Base-by-base conservation (phyloP, 495 filamentous ascomycete species). In the Parmelia sp. region DNA sequence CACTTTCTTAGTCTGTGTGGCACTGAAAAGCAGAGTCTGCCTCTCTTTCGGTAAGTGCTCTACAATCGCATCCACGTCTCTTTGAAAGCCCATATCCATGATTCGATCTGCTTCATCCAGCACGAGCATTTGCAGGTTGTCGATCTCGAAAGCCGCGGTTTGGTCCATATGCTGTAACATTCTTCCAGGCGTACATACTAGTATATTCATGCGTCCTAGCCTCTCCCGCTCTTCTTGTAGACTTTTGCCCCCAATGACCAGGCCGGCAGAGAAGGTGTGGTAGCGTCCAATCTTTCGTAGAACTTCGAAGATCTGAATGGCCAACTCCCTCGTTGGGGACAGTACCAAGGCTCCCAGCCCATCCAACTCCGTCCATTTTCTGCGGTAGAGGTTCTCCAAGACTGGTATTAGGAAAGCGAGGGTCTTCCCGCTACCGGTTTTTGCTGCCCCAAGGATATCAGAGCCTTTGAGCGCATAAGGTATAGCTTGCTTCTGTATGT, bases 111-210 rank as follows among this genome's bases (percentile, higher is more conserved):
- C 94, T 72, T 99, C 94, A 69, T 99, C 94, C 65, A 99, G 80
- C 7, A 97, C 94, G 36, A 99, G 80, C 73, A 97, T 89, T 74
- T 95, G 89, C 59, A 99, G 71, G 74, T 94, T 96, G 68, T 90
- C 87, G 45, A 94, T 88, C 60, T 95, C 91, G 69, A 99, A 90
- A 39, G 86, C 84, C 9, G 91, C 89, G 0, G 94, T 97, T 77
- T 97, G 92, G 72, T 96, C 92, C 73, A 99, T 78, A 75, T 99
- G 94, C 74, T 99, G 95, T 57, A 97, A 75, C 82, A 99, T 93
- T 10, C 94, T 83, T 14, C 94, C 94, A 0, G 94, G 94, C 4
- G 94, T 99, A 71, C 93, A 96, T 4, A 99, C 92, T 17, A 99
- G 76, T 57, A 99, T 99, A 68, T 97, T 97, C 95, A 99, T 99